Evolutionary conservation across 208 protist genomes (phyloP), one percentile per base, ranked within the genome.

Genomic region (Leishmania guyanensis): DNA sequence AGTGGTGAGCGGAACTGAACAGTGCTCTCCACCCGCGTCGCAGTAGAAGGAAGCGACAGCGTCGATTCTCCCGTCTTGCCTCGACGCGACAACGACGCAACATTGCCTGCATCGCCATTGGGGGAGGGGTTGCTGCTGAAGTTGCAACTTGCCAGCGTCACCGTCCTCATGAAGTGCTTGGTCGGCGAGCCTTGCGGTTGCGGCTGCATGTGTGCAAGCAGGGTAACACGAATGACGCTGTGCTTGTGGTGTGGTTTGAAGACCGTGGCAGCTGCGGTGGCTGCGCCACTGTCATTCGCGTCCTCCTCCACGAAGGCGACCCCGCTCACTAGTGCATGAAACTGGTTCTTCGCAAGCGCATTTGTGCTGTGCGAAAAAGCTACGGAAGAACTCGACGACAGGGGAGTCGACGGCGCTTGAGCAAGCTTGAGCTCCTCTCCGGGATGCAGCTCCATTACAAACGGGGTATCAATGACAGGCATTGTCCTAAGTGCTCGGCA

Each of bases 401-500:
- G 22, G 54, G 46, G 46, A 43, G 50, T n/a, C 51, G 26, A 58
- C 33, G 29, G 66, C 69, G 36, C 73, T 12, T 68, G 74, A 1
- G 84, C 58, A 26, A 93, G 68, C 65, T 78, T 77, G 33, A 93
- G 76, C 64, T 90, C 82, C 82, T 91, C 88, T 5, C 78, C 83
- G 48, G 84, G 79, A 39, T 64, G 84, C 46, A 93, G 81, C 74
- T 89, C 84, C 70, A 88, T 88, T 9, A 89, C 50, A 68, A 92
- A 93, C 0, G 90, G 90, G 0, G 87, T 91, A 29, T 85, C 85
- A 46, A 93, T 82, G 0, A 70, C 72, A 9, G 90, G 88, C 90
- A 93, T 76, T 76, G 10, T 58, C n/a, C n/a, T 6, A 58, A 12
- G 48, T 58, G 9, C 48, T 43, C 9, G 26, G 5, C 50, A 33